Percentiles rank a stretch among this genome's conserved stretches.
These are phyloP conservation scores for Prunus dulcis DNA, from an alignment of 306 rosid genomes.

Conservation along the genomic window DNA sequence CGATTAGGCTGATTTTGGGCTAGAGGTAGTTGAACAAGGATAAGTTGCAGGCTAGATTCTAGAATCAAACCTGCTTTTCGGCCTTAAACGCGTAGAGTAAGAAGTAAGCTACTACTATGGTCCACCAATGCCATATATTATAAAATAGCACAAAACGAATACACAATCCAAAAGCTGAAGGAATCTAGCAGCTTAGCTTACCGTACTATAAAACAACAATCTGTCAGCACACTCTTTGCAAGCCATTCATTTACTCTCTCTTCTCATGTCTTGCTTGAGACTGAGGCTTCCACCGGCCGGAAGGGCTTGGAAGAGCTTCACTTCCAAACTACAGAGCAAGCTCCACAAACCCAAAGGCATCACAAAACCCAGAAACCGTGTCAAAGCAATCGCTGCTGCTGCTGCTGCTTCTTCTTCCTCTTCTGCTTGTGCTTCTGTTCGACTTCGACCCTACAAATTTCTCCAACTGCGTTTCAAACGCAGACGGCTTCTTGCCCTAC, in stretches of 20 bases:
- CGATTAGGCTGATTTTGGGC: not conserved
- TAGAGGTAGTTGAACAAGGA: not conserved
- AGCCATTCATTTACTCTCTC: not conserved
- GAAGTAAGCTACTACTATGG: constrained; percentile 11
- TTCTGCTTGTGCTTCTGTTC: not conserved
- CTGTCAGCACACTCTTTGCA: not conserved
- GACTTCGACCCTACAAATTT: constrained; percentile 16
- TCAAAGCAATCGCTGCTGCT: constrained; percentile 4
- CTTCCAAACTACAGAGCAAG: constrained; percentile 48
- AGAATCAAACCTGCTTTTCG: not conserved
- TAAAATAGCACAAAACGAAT: not conserved
- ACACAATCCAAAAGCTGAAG: not conserved
- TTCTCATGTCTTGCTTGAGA: constrained; percentile 46
- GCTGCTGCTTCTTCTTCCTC: not conserved
- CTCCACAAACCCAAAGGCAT: constrained; percentile 54
- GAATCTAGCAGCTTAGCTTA: not conserved
- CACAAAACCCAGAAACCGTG: constrained; percentile 33
- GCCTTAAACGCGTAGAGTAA: not conserved
- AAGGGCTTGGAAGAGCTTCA: constrained; percentile 63
- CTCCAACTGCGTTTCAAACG: constrained; percentile 20
- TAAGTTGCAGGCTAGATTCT: not conserved
- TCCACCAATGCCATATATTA: not conserved
- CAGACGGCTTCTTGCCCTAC: constrained; percentile 15
- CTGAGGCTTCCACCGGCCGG: constrained; percentile 49
- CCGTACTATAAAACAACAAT: not conserved